Evolutionary conservation across 129 eudicot genomes (phyloP), one percentile per base, ranked within the genome.

Genomic region (carrot (Daucus carota)): DNA sequence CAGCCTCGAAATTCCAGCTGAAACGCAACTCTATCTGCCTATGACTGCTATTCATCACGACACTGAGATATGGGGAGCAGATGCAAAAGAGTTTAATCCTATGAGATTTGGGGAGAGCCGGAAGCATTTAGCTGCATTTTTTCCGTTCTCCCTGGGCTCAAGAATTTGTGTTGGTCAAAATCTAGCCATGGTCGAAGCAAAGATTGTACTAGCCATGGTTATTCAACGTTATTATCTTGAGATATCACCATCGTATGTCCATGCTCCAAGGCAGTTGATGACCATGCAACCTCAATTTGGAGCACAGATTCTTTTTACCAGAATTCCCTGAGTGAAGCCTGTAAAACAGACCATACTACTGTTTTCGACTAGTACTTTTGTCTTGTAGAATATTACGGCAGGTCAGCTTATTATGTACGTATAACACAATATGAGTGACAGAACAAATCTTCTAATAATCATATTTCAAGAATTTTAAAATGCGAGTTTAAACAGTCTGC

Each of bases 121-220:
- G 29, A 87, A 84, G 75, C 90, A 81, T 72, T 31, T 87, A 47
- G 88, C 82, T 26, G 65, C 90, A 5, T 87, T 81, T 67, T 87
- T 87, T 29, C 91, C 91, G 5, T 87, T 87, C 76, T 80, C 83
- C 6, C 50, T 84, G 11, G 91, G 91, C 28, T 78, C 88, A 8
- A 80, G 88, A 84, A 78, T 79, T 50, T 87, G 91, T 57, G 79
- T 84, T 24, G 91, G 91, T 20, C 91, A 87, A 77, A 87, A 87
- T 63, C 47, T 87, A 16, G 86, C 91, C 60, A 36, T 84, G 82
- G 84, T 84, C 69, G 91, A 84, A 76, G 83, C 86, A n/a, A 84
- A 80, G 74, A 48, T 84, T 17, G 66, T 77, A 29, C 63, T 87
- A 40, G 84, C 83, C 16, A 77, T 82, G 84, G 79, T 87, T 36